These are phyloP conservation scores for Globisporangium perplexum DNA, from an alignment of 352 stramenopile genomes.

Conservation along the genomic window DNA sequence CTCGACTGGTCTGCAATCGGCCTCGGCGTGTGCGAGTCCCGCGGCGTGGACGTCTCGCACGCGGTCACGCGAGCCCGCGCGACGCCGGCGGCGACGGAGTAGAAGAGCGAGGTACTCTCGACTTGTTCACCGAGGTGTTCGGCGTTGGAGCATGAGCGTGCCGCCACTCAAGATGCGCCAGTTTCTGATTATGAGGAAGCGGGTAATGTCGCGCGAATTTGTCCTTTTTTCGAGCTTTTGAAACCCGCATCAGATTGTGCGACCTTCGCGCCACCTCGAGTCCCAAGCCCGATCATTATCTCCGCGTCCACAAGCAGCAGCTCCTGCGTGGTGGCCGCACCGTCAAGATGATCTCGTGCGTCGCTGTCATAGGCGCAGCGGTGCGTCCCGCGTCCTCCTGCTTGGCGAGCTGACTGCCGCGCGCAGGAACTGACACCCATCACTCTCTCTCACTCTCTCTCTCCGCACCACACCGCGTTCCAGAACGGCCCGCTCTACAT, in stretches of 20 bases:
- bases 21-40: conserved; percentile 48
- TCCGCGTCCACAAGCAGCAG: too few relatives aligned
- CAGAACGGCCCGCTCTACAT: conserved; percentile 84
- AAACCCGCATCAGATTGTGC: too few relatives aligned
- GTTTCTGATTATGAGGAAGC: neutral
- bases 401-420: neutral
- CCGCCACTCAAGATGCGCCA: too few relatives aligned
- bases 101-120: too few relatives aligned
- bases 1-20: conserved; percentile 78
- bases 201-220: neutral
- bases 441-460: neutral
- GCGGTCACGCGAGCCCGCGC: conserved; percentile 25
- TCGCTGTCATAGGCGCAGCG: conserved; percentile 72
- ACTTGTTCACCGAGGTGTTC: too few relatives aligned
- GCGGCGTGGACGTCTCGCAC: conserved; percentile 46
- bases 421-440: neutral
- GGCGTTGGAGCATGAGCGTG: too few relatives aligned
- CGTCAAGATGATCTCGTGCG: conserved; percentile 75
- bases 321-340: too few relatives aligned
- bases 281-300: too few relatives aligned
- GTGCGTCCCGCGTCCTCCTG: conserved; percentile 27
- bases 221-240: too few relatives aligned
- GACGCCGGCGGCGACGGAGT: neutral
- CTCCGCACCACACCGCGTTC: too few relatives aligned
- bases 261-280: neutral